These are phyloP conservation scores for Pelargonium fulgidum DNA, from an alignment of 441 rosid species.

Conservation along the genomic window DNA sequence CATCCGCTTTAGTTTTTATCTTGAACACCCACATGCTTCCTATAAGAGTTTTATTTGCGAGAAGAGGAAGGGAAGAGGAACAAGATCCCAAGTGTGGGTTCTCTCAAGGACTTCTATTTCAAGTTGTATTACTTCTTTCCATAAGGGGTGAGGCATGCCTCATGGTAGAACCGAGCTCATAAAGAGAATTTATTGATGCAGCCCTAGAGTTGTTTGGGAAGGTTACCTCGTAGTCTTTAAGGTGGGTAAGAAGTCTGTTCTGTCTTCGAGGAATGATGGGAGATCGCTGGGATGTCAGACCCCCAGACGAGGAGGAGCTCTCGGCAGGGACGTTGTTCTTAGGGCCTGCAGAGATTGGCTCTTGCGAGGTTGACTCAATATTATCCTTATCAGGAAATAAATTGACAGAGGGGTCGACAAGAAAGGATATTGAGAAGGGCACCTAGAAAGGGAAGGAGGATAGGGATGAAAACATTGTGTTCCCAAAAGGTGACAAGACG, in stretches of 20 bases:
- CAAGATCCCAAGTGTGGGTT: background rate
- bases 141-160: background rate
- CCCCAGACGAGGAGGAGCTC: too few species aligned
- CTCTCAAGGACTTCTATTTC: background rate
- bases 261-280: background rate
- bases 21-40: background rate
- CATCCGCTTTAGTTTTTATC: background rate
- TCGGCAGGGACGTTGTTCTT: background rate
- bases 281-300: too few species aligned
- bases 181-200: background rate
- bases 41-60: background rate
- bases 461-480: background rate
- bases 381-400: background rate
- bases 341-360: background rate
- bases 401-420: background rate
- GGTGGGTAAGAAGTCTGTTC: background rate
- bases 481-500: slow-evolving; percentile 8
- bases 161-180: background rate
- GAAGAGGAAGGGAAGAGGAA: background rate
- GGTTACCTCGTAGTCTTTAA: background rate
- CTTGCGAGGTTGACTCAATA: background rate
- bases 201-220: background rate
- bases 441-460: background rate
- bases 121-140: background rate
- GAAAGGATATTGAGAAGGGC: background rate